phyloP scores from a whole-genome alignment of 352 stramenopile species.

The Pythium sp. region DNA sequence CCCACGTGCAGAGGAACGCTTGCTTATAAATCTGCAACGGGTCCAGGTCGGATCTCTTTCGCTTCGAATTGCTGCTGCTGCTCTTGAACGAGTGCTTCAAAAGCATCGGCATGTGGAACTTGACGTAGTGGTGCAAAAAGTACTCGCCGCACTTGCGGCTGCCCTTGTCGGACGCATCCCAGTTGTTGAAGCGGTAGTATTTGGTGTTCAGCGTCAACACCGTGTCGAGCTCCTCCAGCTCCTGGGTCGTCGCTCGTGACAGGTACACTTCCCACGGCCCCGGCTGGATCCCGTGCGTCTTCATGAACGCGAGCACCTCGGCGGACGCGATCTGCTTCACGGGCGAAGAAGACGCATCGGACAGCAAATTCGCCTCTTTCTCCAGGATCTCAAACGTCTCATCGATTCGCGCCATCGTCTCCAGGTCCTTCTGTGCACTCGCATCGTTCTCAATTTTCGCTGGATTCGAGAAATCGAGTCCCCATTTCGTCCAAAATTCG shows the following conservation, averaged over 20 bases:
- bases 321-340: constrained; percentile 58
- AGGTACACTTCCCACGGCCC: constrained; percentile 83
- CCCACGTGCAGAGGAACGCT: constrained; percentile 82
- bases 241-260: constrained; percentile 51
- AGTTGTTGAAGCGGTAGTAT: constrained; percentile 78
- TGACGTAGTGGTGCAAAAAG: constrained; percentile 84
- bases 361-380: constrained; percentile 45
- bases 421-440: constrained; percentile 29
- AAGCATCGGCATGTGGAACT: constrained; percentile 71
- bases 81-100: constrained; percentile 57
- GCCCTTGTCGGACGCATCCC: constrained; percentile 68
- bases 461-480: constrained; percentile 55
- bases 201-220: constrained; percentile 69
- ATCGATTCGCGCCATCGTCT: constrained; percentile 54
- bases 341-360: constrained; percentile 66
- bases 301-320: constrained; percentile 80
- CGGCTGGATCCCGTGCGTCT: constrained; percentile 64
- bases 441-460: constrained; percentile 23
- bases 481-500: constrained; percentile 84
- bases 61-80: constrained; percentile 30
- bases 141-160: constrained; percentile 66
- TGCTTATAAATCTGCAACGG: constrained; percentile 64
- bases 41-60: constrained; percentile 48
- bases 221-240: constrained; percentile 69
- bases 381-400: constrained; percentile 62